These are phyloP conservation scores for Saturnispora gosingensis DNA, from an alignment of 805 yeast species.

Conservation along the genomic window DNA sequence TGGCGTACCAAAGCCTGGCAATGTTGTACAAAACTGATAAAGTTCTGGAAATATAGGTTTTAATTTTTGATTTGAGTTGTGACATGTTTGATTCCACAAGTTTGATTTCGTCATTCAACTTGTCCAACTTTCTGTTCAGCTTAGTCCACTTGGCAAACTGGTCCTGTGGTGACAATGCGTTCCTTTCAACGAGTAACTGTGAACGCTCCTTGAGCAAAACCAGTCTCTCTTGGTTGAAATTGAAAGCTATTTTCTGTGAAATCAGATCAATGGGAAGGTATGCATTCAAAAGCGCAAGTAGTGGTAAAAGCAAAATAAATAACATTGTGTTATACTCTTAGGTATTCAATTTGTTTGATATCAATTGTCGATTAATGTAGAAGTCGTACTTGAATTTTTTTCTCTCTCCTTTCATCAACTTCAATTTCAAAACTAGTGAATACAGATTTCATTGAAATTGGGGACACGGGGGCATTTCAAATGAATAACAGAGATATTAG, in stretches of 20 bases:
- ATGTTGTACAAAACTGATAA: background rate
- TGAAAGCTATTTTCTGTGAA: background rate
- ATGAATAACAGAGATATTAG: background rate
- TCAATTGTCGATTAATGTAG: background rate
- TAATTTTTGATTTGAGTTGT: background rate
- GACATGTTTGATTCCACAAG: conserved; percentile 1
- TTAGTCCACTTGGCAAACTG: conserved; percentile 96
- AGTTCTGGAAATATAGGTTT: background rate
- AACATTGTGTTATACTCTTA: background rate
- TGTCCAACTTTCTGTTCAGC: conserved; percentile 62
- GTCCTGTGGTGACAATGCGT: conserved; percentile 74
- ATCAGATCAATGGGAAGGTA: background rate
- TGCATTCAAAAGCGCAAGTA: background rate
- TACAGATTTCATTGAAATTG: background rate
- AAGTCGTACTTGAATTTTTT: background rate
- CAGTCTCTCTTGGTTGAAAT: background rate
- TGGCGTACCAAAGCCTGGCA: background rate
- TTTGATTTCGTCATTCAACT: conserved; percentile 43
- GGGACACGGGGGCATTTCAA: background rate
- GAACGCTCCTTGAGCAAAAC: background rate
- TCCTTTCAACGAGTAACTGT: conserved; percentile 32
- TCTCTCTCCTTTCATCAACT: background rate
- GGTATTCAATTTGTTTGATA: background rate
- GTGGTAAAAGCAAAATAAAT: background rate
- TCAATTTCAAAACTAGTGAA: background rate